Percentiles rank a stretch among this genome's conserved stretches.
Conservation (phyloP, 495 filamentous ascomycete species). For the Niebla homalea region DNA sequence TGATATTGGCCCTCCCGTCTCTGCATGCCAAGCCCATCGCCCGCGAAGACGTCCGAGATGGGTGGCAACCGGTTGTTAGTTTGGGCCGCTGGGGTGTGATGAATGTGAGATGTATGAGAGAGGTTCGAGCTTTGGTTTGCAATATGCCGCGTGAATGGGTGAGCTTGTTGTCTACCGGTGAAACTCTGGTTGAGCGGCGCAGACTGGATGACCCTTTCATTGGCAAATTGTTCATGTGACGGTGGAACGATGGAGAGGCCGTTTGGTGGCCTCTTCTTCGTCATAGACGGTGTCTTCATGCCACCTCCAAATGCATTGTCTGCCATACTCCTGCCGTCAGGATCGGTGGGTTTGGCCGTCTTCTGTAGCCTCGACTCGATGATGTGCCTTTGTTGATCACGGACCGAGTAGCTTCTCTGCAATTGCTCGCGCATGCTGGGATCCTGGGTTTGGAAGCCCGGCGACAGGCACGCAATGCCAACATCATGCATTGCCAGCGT, state of each 20-base stretch:
- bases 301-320: slow-evolving; percentile 41
- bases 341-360: slow-evolving; percentile 61
- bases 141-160: slow-evolving; percentile 69
- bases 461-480: slow-evolving; percentile 85
- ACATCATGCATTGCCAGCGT: slow-evolving; percentile 79
- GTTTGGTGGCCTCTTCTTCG: slow-evolving; percentile 70
- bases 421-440: slow-evolving; percentile 93
- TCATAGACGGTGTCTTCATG: slow-evolving; percentile 51
- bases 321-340: slow-evolving; percentile 41
- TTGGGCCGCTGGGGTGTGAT: slow-evolving; percentile 77
- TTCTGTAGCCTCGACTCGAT: slow-evolving; percentile 87
- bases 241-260: slow-evolving; percentile 93
- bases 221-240: slow-evolving; percentile 87
- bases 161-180: slow-evolving; percentile 74
- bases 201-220: slow-evolving; percentile 93
- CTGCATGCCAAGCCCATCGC: slow-evolving; percentile 57
- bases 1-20: slow-evolving; percentile 32
- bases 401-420: slow-evolving; percentile 82
- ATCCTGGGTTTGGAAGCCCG: slow-evolving; percentile 90
- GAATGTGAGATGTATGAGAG: slow-evolving; percentile 78
- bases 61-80: slow-evolving; percentile 89
- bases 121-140: slow-evolving; percentile 77
- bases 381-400: slow-evolving; percentile 87
- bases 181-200: slow-evolving; percentile 93
- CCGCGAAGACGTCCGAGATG: slow-evolving; percentile 85